Conservation (phyloP, 257 asterid species). For the Agastache rugosa region DNA sequence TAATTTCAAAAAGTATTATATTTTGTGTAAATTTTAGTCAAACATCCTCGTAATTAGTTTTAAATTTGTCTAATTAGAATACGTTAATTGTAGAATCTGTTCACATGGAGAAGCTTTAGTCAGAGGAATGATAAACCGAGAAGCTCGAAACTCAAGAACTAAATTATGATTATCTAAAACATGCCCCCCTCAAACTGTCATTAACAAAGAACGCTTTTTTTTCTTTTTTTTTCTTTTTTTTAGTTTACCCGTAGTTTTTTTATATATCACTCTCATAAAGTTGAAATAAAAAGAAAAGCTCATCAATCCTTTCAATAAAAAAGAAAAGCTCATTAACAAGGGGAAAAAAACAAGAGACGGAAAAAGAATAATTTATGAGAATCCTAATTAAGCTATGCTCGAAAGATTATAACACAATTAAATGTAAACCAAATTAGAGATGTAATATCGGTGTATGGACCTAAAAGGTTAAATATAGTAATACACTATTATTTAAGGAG, state of each 20-base stretch:
- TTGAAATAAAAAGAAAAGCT: not conserved
- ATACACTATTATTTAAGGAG: no score
- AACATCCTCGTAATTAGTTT: not conserved
- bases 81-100: not conserved
- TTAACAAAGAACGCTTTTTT: not conserved
- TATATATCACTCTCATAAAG: not conserved
- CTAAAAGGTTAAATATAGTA: no score
- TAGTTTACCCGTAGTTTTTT: not conserved
- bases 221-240: not conserved
- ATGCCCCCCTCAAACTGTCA: constrained; percentile 1
- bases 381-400: no score
- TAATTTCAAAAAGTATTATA: no score
- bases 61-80: not conserved
- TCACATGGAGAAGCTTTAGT: not conserved
- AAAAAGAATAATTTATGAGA: not conserved
- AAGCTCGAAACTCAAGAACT: constrained; percentile 26
- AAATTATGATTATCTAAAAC: not conserved
- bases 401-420: no score
- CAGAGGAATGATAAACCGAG: constrained; percentile 2
- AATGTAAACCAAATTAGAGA: no score
- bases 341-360: not conserved
- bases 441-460: no score
- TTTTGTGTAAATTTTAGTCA: not conserved
- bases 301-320: not conserved
- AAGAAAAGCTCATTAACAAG: not conserved